A percentile compares a stretch with the other conserved stretches of the same genome.
These are phyloP conservation scores for Harrya chromipes DNA, from an alignment of 768 basidiomycete genomes.

Conservation along the genomic window DNA sequence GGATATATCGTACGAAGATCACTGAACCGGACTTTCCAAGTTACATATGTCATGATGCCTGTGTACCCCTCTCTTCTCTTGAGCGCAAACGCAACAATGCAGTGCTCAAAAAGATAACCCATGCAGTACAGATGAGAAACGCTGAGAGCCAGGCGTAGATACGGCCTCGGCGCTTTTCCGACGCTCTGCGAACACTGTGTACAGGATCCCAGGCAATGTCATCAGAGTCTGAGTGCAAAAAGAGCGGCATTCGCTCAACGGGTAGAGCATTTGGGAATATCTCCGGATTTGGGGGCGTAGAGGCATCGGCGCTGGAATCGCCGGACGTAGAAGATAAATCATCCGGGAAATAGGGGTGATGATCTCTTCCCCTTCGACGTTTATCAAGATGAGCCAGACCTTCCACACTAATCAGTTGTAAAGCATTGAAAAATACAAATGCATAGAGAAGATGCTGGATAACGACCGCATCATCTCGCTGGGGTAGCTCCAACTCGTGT, in stretches of 20 bases:
- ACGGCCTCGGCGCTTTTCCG: conserved; percentile 47
- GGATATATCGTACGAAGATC: not conserved
- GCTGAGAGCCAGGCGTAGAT: conserved; percentile 45
- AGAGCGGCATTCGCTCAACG: conserved; percentile 15
- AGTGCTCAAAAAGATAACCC: conserved; percentile 62
- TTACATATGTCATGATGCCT: not conserved
- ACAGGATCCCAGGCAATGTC: conserved; percentile 6
- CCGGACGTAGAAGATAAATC: conserved; percentile 1
- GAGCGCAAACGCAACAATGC: conserved; percentile 56
- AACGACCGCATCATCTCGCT: conserved; percentile 33
- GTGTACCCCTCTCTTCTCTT: conserved; percentile 31
- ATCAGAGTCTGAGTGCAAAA: not conserved
- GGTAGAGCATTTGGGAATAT: not conserved
- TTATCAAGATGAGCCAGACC: conserved; percentile 48
- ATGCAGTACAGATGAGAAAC: conserved; percentile 47
- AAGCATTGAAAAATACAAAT: conserved; percentile 54
- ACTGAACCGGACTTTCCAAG: not conserved
- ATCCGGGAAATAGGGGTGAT: conserved; percentile 11
- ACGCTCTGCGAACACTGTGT: conserved; percentile 20
- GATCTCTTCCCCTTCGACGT: conserved; percentile 32
- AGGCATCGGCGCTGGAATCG: not conserved
- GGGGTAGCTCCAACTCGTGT: conserved; percentile 2
- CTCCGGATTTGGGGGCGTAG: not conserved
- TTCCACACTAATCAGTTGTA: conserved; percentile 53
- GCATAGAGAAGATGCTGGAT: conserved; percentile 54